phyloP scores from a whole-genome alignment of 768 basidiomycete species.

The Boletus tomentosulus region DNA sequence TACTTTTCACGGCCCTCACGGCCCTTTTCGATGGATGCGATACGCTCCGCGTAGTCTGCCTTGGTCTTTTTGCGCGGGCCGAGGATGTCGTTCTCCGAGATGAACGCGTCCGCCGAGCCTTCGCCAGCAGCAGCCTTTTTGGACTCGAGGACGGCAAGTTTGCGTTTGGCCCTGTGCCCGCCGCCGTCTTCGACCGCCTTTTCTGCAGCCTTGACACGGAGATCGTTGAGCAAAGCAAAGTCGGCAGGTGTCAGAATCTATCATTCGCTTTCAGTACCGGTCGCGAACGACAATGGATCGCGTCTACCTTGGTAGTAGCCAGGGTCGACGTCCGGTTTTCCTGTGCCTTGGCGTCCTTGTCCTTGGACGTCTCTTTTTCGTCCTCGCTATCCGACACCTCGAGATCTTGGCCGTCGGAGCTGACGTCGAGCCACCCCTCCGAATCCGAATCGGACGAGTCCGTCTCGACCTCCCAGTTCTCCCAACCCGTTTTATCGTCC shows the following conservation, averaged over 20 bases:
- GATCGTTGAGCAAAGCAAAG: slow-evolving; percentile 86
- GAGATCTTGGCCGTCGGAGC: slow-evolving; percentile 61
- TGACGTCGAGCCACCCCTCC: slow-evolving; percentile 77
- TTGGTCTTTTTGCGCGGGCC: slow-evolving; percentile 93
- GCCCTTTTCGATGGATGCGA: slow-evolving; percentile 88
- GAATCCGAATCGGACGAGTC: slow-evolving; percentile 58
- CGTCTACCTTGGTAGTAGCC: slow-evolving; percentile 71
- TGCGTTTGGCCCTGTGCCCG: slow-evolving; percentile 80
- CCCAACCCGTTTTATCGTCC: slow-evolving; percentile 71
- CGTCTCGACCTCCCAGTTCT: slow-evolving; percentile 85
- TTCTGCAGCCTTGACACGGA: slow-evolving; percentile 74
- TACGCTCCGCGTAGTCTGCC: slow-evolving; percentile 88
- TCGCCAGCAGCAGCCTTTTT: slow-evolving; percentile 51
- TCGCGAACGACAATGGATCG: background rate
- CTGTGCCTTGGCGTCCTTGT: slow-evolving; percentile 24
- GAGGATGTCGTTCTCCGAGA: slow-evolving; percentile 89
- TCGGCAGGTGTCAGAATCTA: slow-evolving; percentile 98
- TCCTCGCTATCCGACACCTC: slow-evolving; percentile 88
- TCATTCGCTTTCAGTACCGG: background rate
- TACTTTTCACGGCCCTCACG: slow-evolving; percentile 94
- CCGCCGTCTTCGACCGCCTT: slow-evolving; percentile 66
- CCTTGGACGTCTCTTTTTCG: slow-evolving; percentile 32
- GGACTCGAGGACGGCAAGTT: slow-evolving; percentile 75
- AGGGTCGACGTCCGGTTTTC: slow-evolving; percentile 54
- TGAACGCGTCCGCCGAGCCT: slow-evolving; percentile 47